Evolutionary conservation across 495 filamentous ascomycete species (phyloP).

Genomic region (Aspergillus homomorphus): DNA sequence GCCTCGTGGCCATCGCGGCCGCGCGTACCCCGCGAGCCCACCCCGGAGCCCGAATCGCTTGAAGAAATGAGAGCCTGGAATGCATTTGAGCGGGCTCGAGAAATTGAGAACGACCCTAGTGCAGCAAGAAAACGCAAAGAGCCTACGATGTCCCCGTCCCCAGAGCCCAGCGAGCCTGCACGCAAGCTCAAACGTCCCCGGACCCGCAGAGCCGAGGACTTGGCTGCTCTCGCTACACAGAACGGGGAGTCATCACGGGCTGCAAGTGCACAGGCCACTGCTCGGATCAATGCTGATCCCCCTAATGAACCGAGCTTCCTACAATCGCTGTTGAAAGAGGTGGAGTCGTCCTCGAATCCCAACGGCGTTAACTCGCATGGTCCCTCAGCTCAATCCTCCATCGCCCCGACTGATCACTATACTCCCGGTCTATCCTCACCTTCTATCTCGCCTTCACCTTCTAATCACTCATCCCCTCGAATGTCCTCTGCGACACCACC

Average conservation of each 20-base stretch:
- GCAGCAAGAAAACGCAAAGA: conserved; percentile 72
- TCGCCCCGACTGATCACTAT: conserved; percentile 39
- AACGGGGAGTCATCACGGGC: conserved; percentile 47
- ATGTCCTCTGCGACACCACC: conserved; percentile 72
- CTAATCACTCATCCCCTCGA: conserved; percentile 64
- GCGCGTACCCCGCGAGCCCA: conserved; percentile 43
- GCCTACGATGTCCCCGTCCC: conserved; percentile 66
- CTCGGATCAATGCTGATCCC: conserved; percentile 33
- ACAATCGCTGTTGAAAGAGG: conserved; percentile 79
- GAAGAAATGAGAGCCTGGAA: conserved; percentile 88
- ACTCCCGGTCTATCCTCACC: conserved; percentile 67
- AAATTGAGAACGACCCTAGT: conserved; percentile 55
- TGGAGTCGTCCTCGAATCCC: conserved; percentile 64
- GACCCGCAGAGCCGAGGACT: conserved; percentile 55
- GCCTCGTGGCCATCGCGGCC: conserved; percentile 43
- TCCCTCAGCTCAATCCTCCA: conserved; percentile 46
- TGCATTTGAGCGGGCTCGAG: conserved; percentile 77
- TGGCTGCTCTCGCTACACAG: conserved; percentile 41
- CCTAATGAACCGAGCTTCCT: conserved; percentile 63
- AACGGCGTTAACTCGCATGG: conserved; percentile 50
- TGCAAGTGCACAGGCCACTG: conserved; percentile 27
- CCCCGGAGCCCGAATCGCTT: conserved; percentile 61
- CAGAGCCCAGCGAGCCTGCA: conserved; percentile 61
- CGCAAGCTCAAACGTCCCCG: conserved; percentile 82
- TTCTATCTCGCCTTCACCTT: conserved; percentile 66